Base-by-base conservation (phyloP, 108 stramenopile species). In the Skeletonema marinoi region DNA sequence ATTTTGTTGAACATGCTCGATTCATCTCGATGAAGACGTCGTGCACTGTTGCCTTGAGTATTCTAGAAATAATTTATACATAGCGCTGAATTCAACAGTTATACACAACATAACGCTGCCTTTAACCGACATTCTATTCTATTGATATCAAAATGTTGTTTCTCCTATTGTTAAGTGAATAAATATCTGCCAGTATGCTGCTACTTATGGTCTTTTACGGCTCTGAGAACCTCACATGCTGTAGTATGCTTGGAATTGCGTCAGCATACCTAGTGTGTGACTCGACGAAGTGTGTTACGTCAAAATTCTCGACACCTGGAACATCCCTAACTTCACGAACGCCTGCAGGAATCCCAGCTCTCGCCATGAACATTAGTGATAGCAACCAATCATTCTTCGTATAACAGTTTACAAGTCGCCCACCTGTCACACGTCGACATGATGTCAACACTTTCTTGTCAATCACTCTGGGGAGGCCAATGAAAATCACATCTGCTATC, bases 331-430 rank as follows among this genome's bases (percentile, higher is more conserved):
- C 63, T 7, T 68, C 74, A 61, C 75, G 70, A 10, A 62, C 61
- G 6, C 83, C 82, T 39, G 75, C 77, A 14, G 82, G 82, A 25
- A 72, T 69, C n/a, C 82, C 82, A 65, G 71, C 82, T 64, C 82
- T 75, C 42, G 75, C 85, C 74, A 79, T 72, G 70, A 86, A 89
- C 87, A 92, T 79, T 31, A 95, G 70, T 6, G 89, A 78, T 41
- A 98, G 48, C 42, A 97, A 68, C 86, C 87, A 93, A 80, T 98
- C 97, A 74, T 83, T 88, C 30, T 69, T 68, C 31, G 78, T 74
- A 76, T 95, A 97, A 61, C 87, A 87, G 82, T 98, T 97, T 41
- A 98, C 72, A 36, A 97, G 59, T 29, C 96, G 77, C n/a, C 96
- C 96, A 31, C 90, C 88, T 9, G 92, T 96, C 19, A 97, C 87